phyloP scores from a whole-genome alignment of 208 protist species.

The Trypanosoma rangeli region DNA sequence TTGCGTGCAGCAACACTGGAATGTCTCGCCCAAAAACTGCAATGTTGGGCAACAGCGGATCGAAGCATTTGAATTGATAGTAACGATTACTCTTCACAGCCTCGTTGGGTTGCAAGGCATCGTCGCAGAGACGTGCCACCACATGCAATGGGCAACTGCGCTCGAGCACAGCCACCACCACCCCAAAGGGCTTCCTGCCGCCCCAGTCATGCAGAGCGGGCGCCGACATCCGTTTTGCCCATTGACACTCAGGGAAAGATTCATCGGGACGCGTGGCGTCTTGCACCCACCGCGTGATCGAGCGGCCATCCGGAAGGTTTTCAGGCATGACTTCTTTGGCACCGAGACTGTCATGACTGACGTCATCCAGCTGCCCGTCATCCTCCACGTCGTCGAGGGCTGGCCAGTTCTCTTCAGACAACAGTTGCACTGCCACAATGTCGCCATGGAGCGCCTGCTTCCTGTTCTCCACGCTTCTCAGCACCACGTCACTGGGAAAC shows the following conservation, averaged over 20 bases:
- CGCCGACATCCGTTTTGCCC: slow-evolving; percentile 32
- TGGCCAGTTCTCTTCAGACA: slow-evolving; percentile 53
- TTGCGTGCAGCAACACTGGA: slow-evolving; percentile 31
- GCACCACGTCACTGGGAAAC: slow-evolving; percentile 54
- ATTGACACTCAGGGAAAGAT: slow-evolving; percentile 23
- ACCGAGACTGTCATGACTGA: background rate
- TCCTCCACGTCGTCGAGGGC: slow-evolving; percentile 22
- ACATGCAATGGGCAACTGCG: slow-evolving; percentile 38
- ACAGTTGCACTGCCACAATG: slow-evolving; percentile 71
- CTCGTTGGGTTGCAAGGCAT: slow-evolving; percentile 32
- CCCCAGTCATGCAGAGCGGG: slow-evolving; percentile 29
- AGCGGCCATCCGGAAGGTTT: slow-evolving; percentile 51
- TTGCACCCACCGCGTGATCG: slow-evolving; percentile 33
- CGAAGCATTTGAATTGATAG: slow-evolving; percentile 69
- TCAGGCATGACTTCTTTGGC: slow-evolving; percentile 25
- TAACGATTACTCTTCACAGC: slow-evolving; percentile 38
- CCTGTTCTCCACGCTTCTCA: slow-evolving; percentile 36
- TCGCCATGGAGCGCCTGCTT: slow-evolving; percentile 50
- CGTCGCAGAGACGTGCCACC: slow-evolving; percentile 41
- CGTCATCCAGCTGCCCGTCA: slow-evolving; percentile 3
- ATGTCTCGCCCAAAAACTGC: slow-evolving; percentile 66
- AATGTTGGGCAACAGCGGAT: slow-evolving; percentile 60
- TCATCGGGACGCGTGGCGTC: slow-evolving; percentile 17
- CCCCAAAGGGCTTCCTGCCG: slow-evolving; percentile 39
- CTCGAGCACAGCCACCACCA: slow-evolving; percentile 47